Percentiles rank a stretch among this genome's conserved stretches.
phyloP scores from a whole-genome alignment of 2,329 filamentous ascomycete genomes.

The Metarhizium robertsii region DNA sequence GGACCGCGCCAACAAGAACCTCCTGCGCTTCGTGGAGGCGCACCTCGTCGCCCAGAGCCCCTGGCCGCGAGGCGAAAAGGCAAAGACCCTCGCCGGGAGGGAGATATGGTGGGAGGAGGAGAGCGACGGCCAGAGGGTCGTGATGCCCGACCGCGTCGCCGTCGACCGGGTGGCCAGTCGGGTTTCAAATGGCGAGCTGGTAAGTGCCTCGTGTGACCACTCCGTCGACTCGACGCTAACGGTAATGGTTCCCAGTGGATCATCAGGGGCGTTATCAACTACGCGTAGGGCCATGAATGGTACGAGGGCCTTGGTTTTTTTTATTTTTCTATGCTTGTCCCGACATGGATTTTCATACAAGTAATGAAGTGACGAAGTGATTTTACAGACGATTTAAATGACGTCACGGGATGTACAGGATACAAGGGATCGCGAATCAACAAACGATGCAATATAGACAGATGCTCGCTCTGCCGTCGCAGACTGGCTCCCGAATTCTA shows the following conservation, averaged over 20 bases:
- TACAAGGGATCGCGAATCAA: too few relatives aligned
- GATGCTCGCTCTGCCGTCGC: too few relatives aligned
- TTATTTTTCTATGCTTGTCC: too few relatives aligned
- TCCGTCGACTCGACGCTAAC: not conserved
- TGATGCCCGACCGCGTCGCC: slow-evolving; percentile 73
- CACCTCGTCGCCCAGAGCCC: slow-evolving; percentile 70
- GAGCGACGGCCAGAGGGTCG: slow-evolving; percentile 56
- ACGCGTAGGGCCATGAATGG: slow-evolving; percentile 15
- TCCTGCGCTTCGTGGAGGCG: slow-evolving; percentile 73
- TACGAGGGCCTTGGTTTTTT: too few relatives aligned
- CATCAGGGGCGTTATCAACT: slow-evolving; percentile 42
- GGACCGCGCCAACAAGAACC: slow-evolving; percentile 66
- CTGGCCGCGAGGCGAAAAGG: slow-evolving; percentile 60
- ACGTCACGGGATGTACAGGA: too few relatives aligned
- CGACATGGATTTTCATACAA: too few relatives aligned
- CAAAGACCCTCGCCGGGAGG: slow-evolving; percentile 51
- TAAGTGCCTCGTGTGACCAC: slow-evolving; percentile 21
- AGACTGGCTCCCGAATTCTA: too few relatives aligned
- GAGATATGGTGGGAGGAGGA: slow-evolving; percentile 85
- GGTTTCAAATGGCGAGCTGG: slow-evolving; percentile 80
- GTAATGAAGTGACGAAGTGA: too few relatives aligned
- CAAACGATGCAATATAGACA: too few relatives aligned
- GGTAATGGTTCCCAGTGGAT: slow-evolving; percentile 46
- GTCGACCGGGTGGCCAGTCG: slow-evolving; percentile 64
- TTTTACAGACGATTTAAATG: too few relatives aligned